phyloP scores from a whole-genome alignment of 208 protist species.

The Balamuthia mandrillaris region DNA sequence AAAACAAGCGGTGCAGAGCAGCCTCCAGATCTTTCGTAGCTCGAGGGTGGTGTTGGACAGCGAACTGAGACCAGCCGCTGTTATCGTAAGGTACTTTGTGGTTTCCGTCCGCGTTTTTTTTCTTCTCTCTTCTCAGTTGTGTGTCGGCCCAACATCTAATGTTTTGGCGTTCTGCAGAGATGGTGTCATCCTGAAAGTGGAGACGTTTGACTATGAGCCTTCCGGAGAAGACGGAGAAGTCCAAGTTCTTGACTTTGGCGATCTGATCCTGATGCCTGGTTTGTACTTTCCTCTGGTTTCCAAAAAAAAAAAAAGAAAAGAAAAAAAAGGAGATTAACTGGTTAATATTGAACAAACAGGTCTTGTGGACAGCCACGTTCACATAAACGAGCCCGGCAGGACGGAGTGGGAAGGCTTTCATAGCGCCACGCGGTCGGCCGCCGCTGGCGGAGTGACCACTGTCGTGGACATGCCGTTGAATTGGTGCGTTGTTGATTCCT shows the following conservation, averaged over 20 bases:
- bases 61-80: too few relatives aligned
- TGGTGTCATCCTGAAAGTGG: not conserved
- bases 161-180: not conserved
- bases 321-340: not conserved
- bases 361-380: conserved; percentile 63
- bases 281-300: not conserved
- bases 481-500: not conserved
- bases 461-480: conserved; percentile 64
- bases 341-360: not conserved
- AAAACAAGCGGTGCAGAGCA: too few relatives aligned
- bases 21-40: too few relatives aligned
- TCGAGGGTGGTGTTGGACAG: too few relatives aligned
- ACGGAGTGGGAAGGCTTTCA: conserved; percentile 62
- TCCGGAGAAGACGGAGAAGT: too few relatives aligned
- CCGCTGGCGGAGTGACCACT: conserved; percentile 61
- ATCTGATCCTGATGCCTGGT: conserved; percentile 4
- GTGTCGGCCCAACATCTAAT: too few relatives aligned
- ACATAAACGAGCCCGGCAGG: conserved; percentile 62
- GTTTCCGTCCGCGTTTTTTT: too few relatives aligned
- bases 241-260: conserved; percentile 9
- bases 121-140: too few relatives aligned
- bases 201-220: not conserved
- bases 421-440: conserved; percentile 50
- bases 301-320: not conserved
- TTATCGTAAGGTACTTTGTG: too few relatives aligned